These are phyloP conservation scores for Fusarium sp. DNA, from an alignment of 2,329 filamentous ascomycete genomes.

Conservation along the genomic window DNA sequence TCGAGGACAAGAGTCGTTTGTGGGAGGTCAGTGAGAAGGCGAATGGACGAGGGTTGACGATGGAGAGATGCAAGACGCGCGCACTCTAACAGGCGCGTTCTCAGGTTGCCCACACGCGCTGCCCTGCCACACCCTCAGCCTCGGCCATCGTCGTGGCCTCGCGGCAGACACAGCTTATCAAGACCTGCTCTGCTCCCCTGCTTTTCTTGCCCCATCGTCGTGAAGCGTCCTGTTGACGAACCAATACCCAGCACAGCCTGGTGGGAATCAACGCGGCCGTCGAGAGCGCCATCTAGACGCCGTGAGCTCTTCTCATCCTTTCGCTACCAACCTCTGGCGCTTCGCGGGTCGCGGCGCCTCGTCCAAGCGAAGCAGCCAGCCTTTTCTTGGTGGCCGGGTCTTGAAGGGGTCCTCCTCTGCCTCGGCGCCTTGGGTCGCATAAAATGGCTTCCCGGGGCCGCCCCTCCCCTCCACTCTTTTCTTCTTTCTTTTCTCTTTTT, in stretches of 20 bases:
- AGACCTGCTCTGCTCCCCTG: background rate
- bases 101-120: conserved; percentile 20
- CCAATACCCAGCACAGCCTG: background rate
- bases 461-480: conserved; percentile 30
- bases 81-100: conserved; percentile 25
- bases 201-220: background rate
- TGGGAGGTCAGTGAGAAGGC: conserved; percentile 29
- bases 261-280: conserved; percentile 5
- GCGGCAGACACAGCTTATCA: conserved; percentile 21
- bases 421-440: conserved; percentile 41
- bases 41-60: conserved; percentile 1
- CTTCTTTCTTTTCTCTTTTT: conserved; percentile 22
- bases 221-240: conserved; percentile 11
- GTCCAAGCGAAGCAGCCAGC: conserved; percentile 14
- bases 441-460: conserved; percentile 38
- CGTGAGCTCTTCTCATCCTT: background rate
- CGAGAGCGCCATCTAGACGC: background rate
- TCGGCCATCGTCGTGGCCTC: conserved; percentile 24
- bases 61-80: conserved; percentile 25
- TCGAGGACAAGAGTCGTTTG: background rate
- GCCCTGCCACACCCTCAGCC: conserved; percentile 26
- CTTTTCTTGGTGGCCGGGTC: background rate
- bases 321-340: conserved; percentile 9
- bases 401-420: conserved; percentile 4
- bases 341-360: conserved; percentile 24